Evolutionary conservation across 495 filamentous ascomycete genomes (phyloP), one percentile per base, ranked within the genome.

Genomic region (Tuber aestivum): DNA sequence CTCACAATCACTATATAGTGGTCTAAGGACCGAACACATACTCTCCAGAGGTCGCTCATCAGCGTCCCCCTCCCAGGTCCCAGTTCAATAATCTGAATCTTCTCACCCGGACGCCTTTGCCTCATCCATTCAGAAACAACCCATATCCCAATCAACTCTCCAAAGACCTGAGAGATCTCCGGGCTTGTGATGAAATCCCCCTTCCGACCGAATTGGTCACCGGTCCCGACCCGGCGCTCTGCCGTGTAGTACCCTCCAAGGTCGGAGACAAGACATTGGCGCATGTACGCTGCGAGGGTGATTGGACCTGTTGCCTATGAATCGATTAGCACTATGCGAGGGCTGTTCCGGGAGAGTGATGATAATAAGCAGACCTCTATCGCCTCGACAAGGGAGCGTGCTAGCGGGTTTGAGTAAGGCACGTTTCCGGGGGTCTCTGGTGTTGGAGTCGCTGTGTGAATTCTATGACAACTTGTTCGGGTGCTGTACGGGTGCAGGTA

Each of bases 171-270:
- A 3, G 94, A 97, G 80, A 99, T 97, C 84, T 99, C 95, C 0
- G 95, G 95, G 9, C 94, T 97, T 0, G 95, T 99, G 69, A 97
- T 92, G 76, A 99, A 99, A 83, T 99, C 95, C 40, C 95, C 95
- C 81, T 92, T 91, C 73, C 88, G 87, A 2, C 95, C 96, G 79
- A 99, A 98, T 69, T 94, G 94, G 81, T 97, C 94, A 35, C 27
- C 56, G 20, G 88, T 87, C 38, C 86, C 90, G 71, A 87, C 83
- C 74, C 86, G 86, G 48, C 88, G 85, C 44, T 88, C 88, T 3
- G 91, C 88, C 8, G 93, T 97, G 85, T 99, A 99, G 86, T 99
- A 99, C 69, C 95, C 95, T 74, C 93, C 93, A n/a, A 92, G 86
- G 71, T 93, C 91, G 20, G 92, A 92, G 21, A 94, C 97, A 78